Base-by-base conservation (phyloP, 2,329 filamentous ascomycete species). In the Fusarium sp. region DNA sequence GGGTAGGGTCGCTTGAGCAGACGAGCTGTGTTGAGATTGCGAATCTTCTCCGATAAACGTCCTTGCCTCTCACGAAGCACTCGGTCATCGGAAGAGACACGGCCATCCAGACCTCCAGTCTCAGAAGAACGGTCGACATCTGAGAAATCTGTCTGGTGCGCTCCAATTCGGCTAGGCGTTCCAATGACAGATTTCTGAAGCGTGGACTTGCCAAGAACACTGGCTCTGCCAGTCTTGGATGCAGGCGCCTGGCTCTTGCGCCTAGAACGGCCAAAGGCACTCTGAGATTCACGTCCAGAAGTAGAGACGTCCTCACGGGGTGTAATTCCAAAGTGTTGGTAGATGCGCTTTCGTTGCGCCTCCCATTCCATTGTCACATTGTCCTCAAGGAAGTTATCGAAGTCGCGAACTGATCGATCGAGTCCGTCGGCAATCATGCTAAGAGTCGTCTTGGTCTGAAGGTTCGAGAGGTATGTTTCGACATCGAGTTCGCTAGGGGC, bases 301-400 rank as follows among this genome's bases (percentile, higher is more conserved):
- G 80, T 76, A 33, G 72, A 72, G 9, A 76, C 64, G 33, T 85
- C 85, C 48, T 90, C 87, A 24, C 84, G 83, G 7, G 87, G 83
- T 76, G 90, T 91, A 77, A 99, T 91, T 15, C 96, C 96, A 79
- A 99, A 98, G 80, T 99, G 96, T 75, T 97, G 91, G 80, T 98
- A 98, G 69, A 99, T 97, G 71, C 91, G 91, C 79, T 92, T 93
- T 67, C 95, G 91, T 82, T 98, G 95, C 17, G 92, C 91, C 73
- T 98, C 95, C 95, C 96, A 98, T 78, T 98, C 94, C 84, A 97
- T 91, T 31, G 94, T 93, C 50, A 98, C 90, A 76, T 97, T 97
- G 74, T 98, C 95, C 78, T 98, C 95, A 58, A 99, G 85, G 78
- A 97, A 98, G 64, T 89, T 88, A 78, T 99, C 95, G 78, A 99